Evolutionary conservation across 441 rosid species (phyloP).

Genomic region (Syzygium syzygioides): DNA sequence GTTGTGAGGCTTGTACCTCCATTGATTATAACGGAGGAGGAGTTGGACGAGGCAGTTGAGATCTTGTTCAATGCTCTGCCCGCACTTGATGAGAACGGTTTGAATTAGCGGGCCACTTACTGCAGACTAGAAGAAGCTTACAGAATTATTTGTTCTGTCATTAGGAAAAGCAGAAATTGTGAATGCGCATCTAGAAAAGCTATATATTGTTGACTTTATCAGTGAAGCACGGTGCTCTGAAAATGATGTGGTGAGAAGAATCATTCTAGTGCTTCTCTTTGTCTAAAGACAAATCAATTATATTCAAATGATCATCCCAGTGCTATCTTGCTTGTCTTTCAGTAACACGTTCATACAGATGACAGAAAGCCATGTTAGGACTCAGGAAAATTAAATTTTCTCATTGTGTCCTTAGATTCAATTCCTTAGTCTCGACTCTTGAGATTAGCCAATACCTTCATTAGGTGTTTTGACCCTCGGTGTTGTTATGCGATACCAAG

Average conservation of each 20-base stretch:
- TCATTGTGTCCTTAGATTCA: not conserved
- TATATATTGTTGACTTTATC: not conserved
- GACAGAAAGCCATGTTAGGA: not conserved
- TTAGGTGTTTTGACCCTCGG: not conserved
- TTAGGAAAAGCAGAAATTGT: not conserved
- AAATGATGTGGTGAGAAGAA: not conserved
- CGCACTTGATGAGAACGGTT: slow-evolving; percentile 27
- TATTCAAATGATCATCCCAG: not conserved
- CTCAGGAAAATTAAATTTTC: not conserved
- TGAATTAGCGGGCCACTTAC: not conserved
- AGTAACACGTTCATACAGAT: not conserved
- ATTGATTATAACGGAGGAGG: slow-evolving; percentile 60
- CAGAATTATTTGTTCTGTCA: not conserved
- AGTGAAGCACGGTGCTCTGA: not conserved
- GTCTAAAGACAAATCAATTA: not conserved
- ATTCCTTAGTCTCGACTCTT: no score
- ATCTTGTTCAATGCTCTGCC: slow-evolving; percentile 35
- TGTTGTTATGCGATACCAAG: not conserved
- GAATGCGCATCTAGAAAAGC: not conserved
- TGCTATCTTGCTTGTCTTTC: not conserved
- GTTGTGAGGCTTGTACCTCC: slow-evolving; percentile 83
- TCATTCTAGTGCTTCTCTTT: not conserved
- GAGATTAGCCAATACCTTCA: not conserved
- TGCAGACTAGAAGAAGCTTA: not conserved
- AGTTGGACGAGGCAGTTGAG: slow-evolving; percentile 54